Conservation (phyloP, 371 early-diverging fungal genomes). For the Apophysomyces sp. region DNA sequence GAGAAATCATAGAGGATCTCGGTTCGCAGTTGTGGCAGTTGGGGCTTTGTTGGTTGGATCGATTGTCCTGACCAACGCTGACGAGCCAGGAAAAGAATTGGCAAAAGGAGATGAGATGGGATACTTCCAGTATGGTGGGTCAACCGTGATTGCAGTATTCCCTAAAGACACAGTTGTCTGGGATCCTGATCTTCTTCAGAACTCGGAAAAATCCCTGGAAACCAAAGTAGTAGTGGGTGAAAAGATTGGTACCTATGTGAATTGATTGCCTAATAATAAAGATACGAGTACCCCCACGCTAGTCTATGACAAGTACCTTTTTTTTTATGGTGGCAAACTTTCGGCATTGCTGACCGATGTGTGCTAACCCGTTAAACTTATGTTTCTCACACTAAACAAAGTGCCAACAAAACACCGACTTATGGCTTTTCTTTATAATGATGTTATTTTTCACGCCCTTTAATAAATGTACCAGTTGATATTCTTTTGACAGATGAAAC, state of each 20-base stretch:
- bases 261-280: too few relatives aligned
- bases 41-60: conserved; percentile 53
- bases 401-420: too few relatives aligned
- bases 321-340: too few relatives aligned
- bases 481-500: too few relatives aligned
- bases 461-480: too few relatives aligned
- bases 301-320: too few relatives aligned
- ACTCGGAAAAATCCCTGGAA: conserved; percentile 54
- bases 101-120: conserved; percentile 68
- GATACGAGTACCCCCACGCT: too few relatives aligned
- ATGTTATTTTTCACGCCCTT: too few relatives aligned
- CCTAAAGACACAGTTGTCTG: conserved; percentile 54
- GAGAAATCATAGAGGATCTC: conserved; percentile 15
- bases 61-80: conserved; percentile 40
- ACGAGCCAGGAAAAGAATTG: conserved; percentile 24
- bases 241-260: conserved; percentile 28
- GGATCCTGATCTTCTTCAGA: conserved; percentile 59
- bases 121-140: conserved; percentile 66
- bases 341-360: too few relatives aligned
- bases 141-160: conserved; percentile 65
- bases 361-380: too few relatives aligned
- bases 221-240: conserved; percentile 50
- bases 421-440: too few relatives aligned
- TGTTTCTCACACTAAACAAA: too few relatives aligned
- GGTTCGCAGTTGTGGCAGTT: conserved; percentile 41